Percentiles rank a stretch among this genome's conserved stretches.
These are phyloP conservation scores for Cynanchum wilfordii DNA, from an alignment of 257 asterid species.

Conservation along the genomic window DNA sequence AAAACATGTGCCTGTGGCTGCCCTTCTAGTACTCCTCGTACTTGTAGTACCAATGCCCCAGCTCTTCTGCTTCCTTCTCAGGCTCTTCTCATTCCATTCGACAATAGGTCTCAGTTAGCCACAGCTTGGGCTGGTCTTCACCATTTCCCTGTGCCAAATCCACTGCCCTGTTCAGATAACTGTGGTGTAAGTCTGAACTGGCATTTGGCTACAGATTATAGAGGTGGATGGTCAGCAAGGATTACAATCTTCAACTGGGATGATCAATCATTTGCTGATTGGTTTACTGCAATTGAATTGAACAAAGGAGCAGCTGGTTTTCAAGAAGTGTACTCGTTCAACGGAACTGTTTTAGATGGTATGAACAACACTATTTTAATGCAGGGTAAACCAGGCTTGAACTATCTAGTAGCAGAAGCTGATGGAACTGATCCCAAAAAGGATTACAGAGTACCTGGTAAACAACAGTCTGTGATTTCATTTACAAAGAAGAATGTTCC, in stretches of 20 bases:
- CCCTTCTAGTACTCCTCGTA: constrained; percentile 24
- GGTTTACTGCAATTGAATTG: constrained; percentile 80
- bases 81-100: constrained; percentile 72
- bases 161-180: constrained; percentile 73
- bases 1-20: constrained; percentile 92
- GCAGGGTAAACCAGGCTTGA: constrained; percentile 76
- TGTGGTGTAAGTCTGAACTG: constrained; percentile 91
- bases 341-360: constrained; percentile 51
- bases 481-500: constrained; percentile 76
- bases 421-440: constrained; percentile 47
- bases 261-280: constrained; percentile 50
- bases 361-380: constrained; percentile 66
- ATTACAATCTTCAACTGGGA: constrained; percentile 92
- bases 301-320: constrained; percentile 57
- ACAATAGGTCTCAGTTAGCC: constrained; percentile 50
- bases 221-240: constrained; percentile 91
- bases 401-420: constrained; percentile 70
- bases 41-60: constrained; percentile 52
- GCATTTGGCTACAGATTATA: constrained; percentile 75
- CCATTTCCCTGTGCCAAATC: constrained; percentile 57
- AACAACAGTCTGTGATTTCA: constrained; percentile 89
- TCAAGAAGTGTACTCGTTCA: constrained; percentile 77
- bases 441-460: constrained; percentile 72
- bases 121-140: constrained; percentile 77
- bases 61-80: constrained; percentile 84